These are phyloP conservation scores for Gyromitra esculenta DNA, from an alignment of 2,329 filamentous ascomycete species.

Conservation along the genomic window DNA sequence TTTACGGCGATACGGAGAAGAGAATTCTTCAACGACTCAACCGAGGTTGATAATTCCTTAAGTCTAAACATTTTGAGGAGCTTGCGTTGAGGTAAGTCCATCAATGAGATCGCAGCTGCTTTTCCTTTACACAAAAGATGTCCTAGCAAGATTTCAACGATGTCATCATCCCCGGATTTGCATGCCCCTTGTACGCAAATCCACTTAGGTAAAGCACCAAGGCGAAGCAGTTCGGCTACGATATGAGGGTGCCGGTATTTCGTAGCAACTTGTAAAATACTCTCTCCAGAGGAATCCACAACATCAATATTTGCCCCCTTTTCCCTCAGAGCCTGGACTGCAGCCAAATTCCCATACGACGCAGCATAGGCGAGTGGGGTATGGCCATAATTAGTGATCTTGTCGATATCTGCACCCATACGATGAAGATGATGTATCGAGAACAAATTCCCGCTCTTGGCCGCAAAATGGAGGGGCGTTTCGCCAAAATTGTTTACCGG, in stretches of 20 bases:
- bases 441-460: constrained; percentile 18
- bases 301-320: constrained; percentile 20
- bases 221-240: constrained; percentile 5
- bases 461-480: constrained; percentile 43
- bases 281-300: constrained; percentile 9
- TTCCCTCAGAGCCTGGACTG: constrained; percentile 6
- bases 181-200: constrained; percentile 1
- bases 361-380: constrained; percentile 38
- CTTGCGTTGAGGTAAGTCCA: constrained; percentile 19
- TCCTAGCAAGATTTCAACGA: constrained; percentile 18
- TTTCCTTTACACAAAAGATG: background rate
- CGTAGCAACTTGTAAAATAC: constrained; percentile 19
- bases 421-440: constrained; percentile 19
- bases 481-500: constrained; percentile 27
- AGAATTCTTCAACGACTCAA: constrained; percentile 8
- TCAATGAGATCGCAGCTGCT: background rate
- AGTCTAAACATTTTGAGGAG: constrained; percentile 13
- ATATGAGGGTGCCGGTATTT: constrained; percentile 12
- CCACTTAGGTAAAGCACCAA: constrained; percentile 18
- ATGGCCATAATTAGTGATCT: background rate
- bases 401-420: constrained; percentile 21
- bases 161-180: constrained; percentile 14
- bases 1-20: constrained; percentile 25
- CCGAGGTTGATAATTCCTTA: background rate
- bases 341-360: constrained; percentile 3